phyloP scores from a whole-genome alignment of 148 eudicot species.

The Vaccinium myrtillus region DNA sequence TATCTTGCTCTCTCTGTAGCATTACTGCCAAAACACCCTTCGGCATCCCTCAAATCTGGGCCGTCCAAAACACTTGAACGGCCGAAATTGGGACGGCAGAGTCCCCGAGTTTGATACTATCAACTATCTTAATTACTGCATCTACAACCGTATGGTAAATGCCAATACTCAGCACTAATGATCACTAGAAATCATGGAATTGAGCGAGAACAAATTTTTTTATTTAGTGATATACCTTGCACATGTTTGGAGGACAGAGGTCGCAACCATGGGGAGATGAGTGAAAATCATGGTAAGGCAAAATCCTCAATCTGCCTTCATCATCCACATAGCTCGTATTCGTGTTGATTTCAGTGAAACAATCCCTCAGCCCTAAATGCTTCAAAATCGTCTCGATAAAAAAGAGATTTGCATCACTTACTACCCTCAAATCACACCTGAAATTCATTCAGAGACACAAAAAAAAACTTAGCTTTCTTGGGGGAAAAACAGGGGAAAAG shows the following conservation, averaged over 20 bases:
- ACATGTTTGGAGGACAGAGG: constrained; percentile 94
- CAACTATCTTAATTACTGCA: too few species aligned
- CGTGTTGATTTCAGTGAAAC: constrained; percentile 70
- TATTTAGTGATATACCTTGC: constrained; percentile 54
- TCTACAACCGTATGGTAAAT: too few species aligned
- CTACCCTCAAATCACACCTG: constrained; percentile 84
- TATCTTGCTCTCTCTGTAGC: too few species aligned
- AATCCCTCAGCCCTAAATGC: constrained; percentile 55
- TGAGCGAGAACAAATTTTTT: too few species aligned
- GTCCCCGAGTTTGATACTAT: too few species aligned
- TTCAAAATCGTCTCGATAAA: constrained; percentile 69
- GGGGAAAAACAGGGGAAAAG: background rate
- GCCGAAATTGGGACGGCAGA: too few species aligned
- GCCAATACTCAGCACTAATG: too few species aligned
- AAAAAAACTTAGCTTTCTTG: background rate
- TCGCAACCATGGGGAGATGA: constrained; percentile 52
- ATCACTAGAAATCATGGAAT: too few species aligned
- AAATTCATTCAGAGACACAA: background rate
- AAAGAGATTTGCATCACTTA: constrained; percentile 83
- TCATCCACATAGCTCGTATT: constrained; percentile 65
- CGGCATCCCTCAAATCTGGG: too few species aligned
- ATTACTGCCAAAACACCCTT: too few species aligned
- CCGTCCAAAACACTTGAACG: too few species aligned
- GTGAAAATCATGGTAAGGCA: constrained; percentile 60
- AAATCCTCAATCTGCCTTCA: constrained; percentile 64